Percentiles rank a stretch among this genome's conserved stretches.
Conservation (phyloP, 306 rosid species). For the Cyamopsis tetragonoloba region DNA sequence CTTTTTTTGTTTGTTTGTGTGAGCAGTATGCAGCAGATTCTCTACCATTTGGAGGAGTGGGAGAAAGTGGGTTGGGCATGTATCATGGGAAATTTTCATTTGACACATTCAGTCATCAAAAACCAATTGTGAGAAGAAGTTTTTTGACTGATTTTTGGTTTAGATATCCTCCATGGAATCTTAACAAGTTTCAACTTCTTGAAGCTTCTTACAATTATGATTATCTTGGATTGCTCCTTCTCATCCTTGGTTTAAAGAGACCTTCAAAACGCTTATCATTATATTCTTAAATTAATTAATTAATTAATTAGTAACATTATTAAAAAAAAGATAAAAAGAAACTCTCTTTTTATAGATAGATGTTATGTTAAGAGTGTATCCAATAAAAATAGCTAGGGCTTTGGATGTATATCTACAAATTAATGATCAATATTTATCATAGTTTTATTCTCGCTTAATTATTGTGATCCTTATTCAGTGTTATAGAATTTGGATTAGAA, state of each 20-base stretch:
- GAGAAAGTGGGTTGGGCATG: conserved; percentile 74
- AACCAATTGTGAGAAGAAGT: conserved; percentile 49
- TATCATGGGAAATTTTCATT: conserved; percentile 87
- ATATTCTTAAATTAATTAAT: too few species aligned
- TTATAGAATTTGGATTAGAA: too few species aligned
- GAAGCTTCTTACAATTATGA: conserved; percentile 44
- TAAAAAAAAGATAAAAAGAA: too few species aligned
- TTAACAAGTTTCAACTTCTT: conserved; percentile 54
- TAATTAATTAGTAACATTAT: too few species aligned
- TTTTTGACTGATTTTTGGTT: conserved; percentile 70
- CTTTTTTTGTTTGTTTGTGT: too few species aligned
- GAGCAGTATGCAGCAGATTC: conserved; percentile 67
- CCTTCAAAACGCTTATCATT: conserved; percentile 22
- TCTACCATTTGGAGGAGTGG: conserved; percentile 82
- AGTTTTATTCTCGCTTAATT: background rate
- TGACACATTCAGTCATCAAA: conserved; percentile 73
- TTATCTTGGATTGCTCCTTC: conserved; percentile 52
- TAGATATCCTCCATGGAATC: conserved; percentile 78
- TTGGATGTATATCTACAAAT: too few species aligned
- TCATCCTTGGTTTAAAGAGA: conserved; percentile 48
- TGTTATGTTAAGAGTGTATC: background rate
- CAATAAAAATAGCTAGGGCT: background rate
- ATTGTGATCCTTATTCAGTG: background rate
- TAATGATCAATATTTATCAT: background rate
- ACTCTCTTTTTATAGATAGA: background rate